Evolutionary conservation across 1,139 yeast species (phyloP), one percentile per base, ranked within the genome.

Genomic region (Nadsonia commutata): DNA sequence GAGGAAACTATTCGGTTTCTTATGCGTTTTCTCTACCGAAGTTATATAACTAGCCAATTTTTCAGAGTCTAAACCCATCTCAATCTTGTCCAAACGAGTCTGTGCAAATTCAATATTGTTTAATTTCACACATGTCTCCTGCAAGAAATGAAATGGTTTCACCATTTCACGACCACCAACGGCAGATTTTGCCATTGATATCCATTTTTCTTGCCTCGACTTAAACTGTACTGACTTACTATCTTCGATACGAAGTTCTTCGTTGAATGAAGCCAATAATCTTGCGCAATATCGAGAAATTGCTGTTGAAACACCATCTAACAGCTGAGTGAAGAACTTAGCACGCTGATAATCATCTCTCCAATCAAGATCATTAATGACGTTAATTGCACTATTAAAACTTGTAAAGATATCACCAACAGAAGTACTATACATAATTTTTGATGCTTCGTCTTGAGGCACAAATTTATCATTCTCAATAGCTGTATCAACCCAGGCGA

Each of bases 111-210:
- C 76, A 18, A 85, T 57, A 53, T 85, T 77, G 57, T 83, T 83
- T 44, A 85, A 65, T 19, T 81, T 79, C n/a, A 82, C 74, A 60
- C 94, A 84, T 0, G 90, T 78, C 44, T 71, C 67, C 2, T 71
- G 67, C 48, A 70, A 67, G 61, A 82, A 83, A 45, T 75, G 71
- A 56, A 71, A 80, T 0, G 86, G 73, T 65, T 50, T 78, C 72
- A 47, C 65, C 48, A 49, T 66, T 59, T 46, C 60, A 13, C 57
- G 56, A 11, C 65, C 63, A 8, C 58, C 55, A 3, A 72, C 61
- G 2, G 68, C 75, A 46, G 64, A 67, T 49, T 64, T 68, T 49
- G 75, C 67, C 51, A 52, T 50, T 6, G 61, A 54, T 6, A 65
- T 50, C 67, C 68, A 63, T 39, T 56, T 57, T n/a, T 63, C 67